phyloP scores from a whole-genome alignment of 768 basidiomycete species.

The Lactarius deliciosus region DNA sequence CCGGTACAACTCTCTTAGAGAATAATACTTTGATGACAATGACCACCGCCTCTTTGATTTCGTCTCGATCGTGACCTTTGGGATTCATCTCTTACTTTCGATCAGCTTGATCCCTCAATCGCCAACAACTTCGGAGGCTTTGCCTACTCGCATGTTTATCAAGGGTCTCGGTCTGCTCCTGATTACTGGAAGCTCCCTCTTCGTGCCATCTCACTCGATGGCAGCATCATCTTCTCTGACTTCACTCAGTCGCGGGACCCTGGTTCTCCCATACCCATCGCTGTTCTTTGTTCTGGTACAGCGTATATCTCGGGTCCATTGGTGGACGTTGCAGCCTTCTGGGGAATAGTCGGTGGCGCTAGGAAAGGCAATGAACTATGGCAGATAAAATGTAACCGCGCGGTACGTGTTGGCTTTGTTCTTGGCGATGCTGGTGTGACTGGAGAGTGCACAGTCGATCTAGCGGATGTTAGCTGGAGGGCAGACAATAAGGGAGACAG shows the following conservation, averaged over 20 bases:
- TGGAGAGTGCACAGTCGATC: slow-evolving; percentile 48
- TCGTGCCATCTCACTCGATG: slow-evolving; percentile 46
- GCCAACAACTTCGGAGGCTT: slow-evolving; percentile 38
- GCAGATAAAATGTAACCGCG: slow-evolving; percentile 52
- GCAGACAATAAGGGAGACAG: slow-evolving; percentile 39
- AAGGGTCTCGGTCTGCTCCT: slow-evolving; percentile 37
- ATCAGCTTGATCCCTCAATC: slow-evolving; percentile 44
- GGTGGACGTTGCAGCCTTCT: slow-evolving; percentile 53
- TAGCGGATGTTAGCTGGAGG: slow-evolving; percentile 52
- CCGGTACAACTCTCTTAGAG: slow-evolving; percentile 47
- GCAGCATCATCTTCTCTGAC: slow-evolving; percentile 35
- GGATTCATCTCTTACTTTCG: slow-evolving; percentile 52
- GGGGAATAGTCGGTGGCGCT: slow-evolving; percentile 46
- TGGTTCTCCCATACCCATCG: slow-evolving; percentile 46
- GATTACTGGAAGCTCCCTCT: slow-evolving; percentile 63
- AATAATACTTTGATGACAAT: slow-evolving; percentile 34
- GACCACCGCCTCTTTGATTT: slow-evolving; percentile 47
- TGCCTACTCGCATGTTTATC: slow-evolving; percentile 43
- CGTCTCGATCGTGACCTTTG: slow-evolving; percentile 42
- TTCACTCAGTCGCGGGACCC: slow-evolving; percentile 48
- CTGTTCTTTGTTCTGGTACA: slow-evolving; percentile 63
- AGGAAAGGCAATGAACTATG: slow-evolving; percentile 42
- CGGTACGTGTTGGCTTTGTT: slow-evolving; percentile 46
- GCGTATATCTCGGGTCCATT: slow-evolving; percentile 56
- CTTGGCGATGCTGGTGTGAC: slow-evolving; percentile 41